Evolutionary conservation across 2,329 filamentous ascomycete species (phyloP), one percentile per base, ranked within the genome.

Genomic region (Beauveria scarabaeidicola): DNA sequence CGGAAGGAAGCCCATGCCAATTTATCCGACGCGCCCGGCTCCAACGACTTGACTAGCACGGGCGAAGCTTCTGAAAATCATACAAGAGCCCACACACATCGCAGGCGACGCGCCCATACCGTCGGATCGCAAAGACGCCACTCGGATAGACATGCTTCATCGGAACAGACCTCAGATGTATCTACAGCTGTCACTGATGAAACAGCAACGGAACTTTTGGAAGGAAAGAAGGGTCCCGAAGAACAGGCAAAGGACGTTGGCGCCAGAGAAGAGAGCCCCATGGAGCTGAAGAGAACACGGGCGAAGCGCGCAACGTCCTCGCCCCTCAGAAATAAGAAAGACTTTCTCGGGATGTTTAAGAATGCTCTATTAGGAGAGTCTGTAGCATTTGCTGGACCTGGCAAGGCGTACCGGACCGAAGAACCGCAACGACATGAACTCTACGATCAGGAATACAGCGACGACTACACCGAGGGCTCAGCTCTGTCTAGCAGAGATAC

Each of bases 321-420:
- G 6, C 78, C 82, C 1, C 57, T 76, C 7, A 85, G 81, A 0
- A 70, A 66, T 2, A 84, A 80, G 66, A 76, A 75, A 40, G 80
- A 79, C 0, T 75, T 87, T 58, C 77, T 84, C 23, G 84, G 85
- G 44, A 78, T 79, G 50, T 70, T 87, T 9, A 81, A 81, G 58
- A 83, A 84, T 62, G 84, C 83, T 3, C 87, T 87, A 65, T 78
- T 79, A 43, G 84, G 84, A 32, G 83, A 87, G 67, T 86, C 84
- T 2, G 76, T 70, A 3, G 75, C 75, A 10, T 74, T 78, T 61
- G 72, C 73, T 21, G 71, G 77, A 5, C 74, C 75, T 15, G 75
- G 78, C 1, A 74, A 74, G 61, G 73, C 75, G 27, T 82, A 82
- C 61, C 75, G 79, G 41, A 80, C 77, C 55, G 77, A 73, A 32